A percentile compares a stretch with the other conserved stretches of the same genome.
Evolutionary conservation across 371 early-diverging fungal species (phyloP).

Genomic region (Sporodiniella umbellata): DNA sequence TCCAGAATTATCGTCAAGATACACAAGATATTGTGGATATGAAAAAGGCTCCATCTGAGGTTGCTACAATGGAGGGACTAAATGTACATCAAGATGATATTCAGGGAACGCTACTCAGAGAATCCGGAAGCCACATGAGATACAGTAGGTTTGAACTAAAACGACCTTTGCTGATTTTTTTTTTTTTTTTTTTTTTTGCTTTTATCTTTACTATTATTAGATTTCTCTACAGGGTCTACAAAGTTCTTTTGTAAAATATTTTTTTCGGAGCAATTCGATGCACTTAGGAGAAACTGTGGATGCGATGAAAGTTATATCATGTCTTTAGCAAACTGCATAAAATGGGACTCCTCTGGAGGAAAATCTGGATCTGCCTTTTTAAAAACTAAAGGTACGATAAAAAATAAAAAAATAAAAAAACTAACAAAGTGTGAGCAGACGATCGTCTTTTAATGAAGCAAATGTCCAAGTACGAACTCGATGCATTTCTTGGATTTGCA

Average conservation of each 20-base stretch:
- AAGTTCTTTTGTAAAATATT: constrained; percentile 86
- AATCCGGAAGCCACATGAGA: constrained; percentile 68
- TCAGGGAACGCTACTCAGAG: constrained; percentile 63
- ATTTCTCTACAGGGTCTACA: constrained; percentile 76
- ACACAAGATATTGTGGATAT: neutral
- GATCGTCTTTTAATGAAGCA: constrained; percentile 94
- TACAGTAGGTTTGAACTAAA: constrained; percentile 48
- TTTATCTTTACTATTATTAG: constrained; percentile 7
- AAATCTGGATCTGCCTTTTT: constrained; percentile 91
- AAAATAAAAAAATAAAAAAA: neutral
- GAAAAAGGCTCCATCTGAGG: constrained; percentile 8
- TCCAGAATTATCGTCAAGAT: constrained; percentile 25
- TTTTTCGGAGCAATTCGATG: constrained; percentile 94
- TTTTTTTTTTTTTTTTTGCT: neutral
- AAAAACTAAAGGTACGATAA: constrained; percentile 68
- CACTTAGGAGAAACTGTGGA: constrained; percentile 81
- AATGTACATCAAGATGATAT: constrained; percentile 20
- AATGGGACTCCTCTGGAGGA: constrained; percentile 89
- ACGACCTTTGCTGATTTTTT: too few species aligned
- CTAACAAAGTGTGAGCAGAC: constrained; percentile 46
- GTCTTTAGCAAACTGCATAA: constrained; percentile 82
- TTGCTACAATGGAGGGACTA: constrained; percentile 3
- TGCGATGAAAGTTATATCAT: constrained; percentile 82
- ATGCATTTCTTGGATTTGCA: constrained; percentile 90
- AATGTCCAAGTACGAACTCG: constrained; percentile 82